Base-by-base conservation (phyloP, 805 yeast genomes). In the Candida saitoana region DNA sequence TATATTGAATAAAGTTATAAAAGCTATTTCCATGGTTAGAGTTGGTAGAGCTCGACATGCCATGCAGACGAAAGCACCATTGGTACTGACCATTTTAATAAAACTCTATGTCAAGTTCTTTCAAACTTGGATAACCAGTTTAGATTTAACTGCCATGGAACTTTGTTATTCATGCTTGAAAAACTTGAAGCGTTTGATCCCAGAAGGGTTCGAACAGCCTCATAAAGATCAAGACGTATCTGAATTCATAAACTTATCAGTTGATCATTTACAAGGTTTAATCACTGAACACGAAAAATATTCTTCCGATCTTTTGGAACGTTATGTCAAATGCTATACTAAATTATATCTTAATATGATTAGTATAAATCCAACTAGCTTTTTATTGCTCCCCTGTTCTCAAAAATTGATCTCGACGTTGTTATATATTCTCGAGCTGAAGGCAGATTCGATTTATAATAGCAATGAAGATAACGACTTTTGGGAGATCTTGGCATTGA, bases 11-110 rank as follows among this genome's bases (percentile, higher is more conserved):
- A 96, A 89, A 58, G 72, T 87, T 3, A 72, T 90, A 48, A 93
- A 93, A 60, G 70, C 76, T 3, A 62, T 91, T 18, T 74, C 90
- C 1, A 67, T 83, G 42, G 89, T 90, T 1, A 71, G 90, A 50
- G 86, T 91, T 27, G 98, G 98, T 5, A 76, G 87, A 47, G 79
- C 91, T 2, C 76, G 86, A 51, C 81, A 82, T 17, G 87, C 88
- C 0, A 73, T 89, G 76, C 93, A 84, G 56, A 67, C 77, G 38
- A 80, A 84, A 46, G 76, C 86, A 0, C 87, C 87, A 0, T 60
- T 77, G 3, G 62, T 90, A 2, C 71, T 82, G 7, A 80, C 84
- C 0, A 64, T 77, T 2, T 58, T 88, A 30, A 74, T 81, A 18
- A 74, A 78, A 43, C 63, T 82, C 39, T 89, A 89, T 58, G 51